phyloP scores from a whole-genome alignment of 2,329 filamentous ascomycete species.

The Epichloe bromicola region DNA sequence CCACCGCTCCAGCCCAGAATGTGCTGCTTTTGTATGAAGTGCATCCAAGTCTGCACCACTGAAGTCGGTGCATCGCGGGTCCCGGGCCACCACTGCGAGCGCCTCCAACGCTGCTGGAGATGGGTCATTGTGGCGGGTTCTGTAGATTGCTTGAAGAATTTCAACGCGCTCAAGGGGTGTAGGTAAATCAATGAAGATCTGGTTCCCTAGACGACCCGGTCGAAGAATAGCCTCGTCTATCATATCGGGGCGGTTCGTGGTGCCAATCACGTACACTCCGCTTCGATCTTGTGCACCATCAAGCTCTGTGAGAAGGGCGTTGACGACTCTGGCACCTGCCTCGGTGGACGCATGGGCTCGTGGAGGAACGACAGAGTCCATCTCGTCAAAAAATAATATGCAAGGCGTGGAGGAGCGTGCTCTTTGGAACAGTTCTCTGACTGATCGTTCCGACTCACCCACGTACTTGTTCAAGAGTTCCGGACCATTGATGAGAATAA shows the following conservation, averaged over 20 bases:
- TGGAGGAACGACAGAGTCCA: conserved; percentile 81
- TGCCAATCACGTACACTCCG: conserved; percentile 88
- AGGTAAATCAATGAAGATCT: conserved; percentile 83
- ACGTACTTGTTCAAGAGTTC: conserved; percentile 97
- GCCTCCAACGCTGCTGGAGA: conserved; percentile 34
- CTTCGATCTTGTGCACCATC: conserved; percentile 70
- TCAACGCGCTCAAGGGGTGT: conserved; percentile 67
- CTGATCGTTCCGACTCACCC: conserved; percentile 85
- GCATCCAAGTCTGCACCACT: conserved; percentile 52
- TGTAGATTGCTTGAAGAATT: conserved; percentile 61
- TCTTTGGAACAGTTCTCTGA: conserved; percentile 81
- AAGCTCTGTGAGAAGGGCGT: conserved; percentile 86
- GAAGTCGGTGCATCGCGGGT: conserved; percentile 59
- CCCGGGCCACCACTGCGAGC: conserved; percentile 52
- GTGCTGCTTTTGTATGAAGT: conserved; percentile 33
- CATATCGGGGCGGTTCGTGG: conserved; percentile 90
- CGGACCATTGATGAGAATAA: conserved; percentile 94
- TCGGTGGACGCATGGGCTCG: conserved; percentile 70
- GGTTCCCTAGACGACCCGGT: conserved; percentile 75
- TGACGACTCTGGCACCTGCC: conserved; percentile 79
- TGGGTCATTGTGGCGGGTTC: conserved; percentile 25
- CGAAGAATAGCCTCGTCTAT: conserved; percentile 93
- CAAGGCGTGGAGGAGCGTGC: conserved; percentile 80
- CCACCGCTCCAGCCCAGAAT: conserved; percentile 32
- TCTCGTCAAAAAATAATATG: conserved; percentile 95